Conservation (phyloP, 2,329 filamentous ascomycete genomes). For the Pyrenophora seminiperda region DNA sequence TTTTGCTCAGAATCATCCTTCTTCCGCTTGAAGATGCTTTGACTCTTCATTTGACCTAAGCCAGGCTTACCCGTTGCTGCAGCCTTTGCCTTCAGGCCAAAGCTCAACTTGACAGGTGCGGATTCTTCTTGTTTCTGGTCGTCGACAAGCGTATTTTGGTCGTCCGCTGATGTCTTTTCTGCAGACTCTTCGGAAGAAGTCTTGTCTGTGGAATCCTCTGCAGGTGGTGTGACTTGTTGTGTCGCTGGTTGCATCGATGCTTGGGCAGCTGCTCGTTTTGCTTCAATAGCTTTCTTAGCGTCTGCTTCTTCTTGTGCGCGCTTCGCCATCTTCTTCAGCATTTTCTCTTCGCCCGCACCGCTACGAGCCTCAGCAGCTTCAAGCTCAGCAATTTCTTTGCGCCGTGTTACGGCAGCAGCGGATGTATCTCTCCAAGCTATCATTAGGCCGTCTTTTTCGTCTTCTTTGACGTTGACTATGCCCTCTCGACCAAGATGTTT, state of each 20-base stretch:
- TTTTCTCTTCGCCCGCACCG: constrained; percentile 82
- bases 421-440: constrained; percentile 92
- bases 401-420: constrained; percentile 78
- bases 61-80: constrained; percentile 35
- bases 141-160: constrained; percentile 65
- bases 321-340: constrained; percentile 83
- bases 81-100: constrained; percentile 21
- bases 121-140: constrained; percentile 76
- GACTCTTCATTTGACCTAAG: constrained; percentile 42
- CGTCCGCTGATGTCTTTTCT: constrained; percentile 17
- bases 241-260: constrained; percentile 13
- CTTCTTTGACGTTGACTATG: constrained; percentile 81
- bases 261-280: constrained; percentile 53
- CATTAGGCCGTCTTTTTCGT: constrained; percentile 83
- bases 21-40: constrained; percentile 47
- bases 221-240: constrained; percentile 43
- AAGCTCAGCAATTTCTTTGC: constrained; percentile 80
- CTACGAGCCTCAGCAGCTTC: constrained; percentile 89
- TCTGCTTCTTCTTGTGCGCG: constrained; percentile 67
- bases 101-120: constrained; percentile 37
- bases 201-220: constrained; percentile 39
- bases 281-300: constrained; percentile 43
- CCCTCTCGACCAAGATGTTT: constrained; percentile 86
- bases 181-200: no score
- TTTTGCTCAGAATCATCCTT: constrained; percentile 38